Evolutionary conservation across 345 rosid genomes (phyloP), one percentile per base, ranked within the genome.

Genomic region (Corymbia maculata): DNA sequence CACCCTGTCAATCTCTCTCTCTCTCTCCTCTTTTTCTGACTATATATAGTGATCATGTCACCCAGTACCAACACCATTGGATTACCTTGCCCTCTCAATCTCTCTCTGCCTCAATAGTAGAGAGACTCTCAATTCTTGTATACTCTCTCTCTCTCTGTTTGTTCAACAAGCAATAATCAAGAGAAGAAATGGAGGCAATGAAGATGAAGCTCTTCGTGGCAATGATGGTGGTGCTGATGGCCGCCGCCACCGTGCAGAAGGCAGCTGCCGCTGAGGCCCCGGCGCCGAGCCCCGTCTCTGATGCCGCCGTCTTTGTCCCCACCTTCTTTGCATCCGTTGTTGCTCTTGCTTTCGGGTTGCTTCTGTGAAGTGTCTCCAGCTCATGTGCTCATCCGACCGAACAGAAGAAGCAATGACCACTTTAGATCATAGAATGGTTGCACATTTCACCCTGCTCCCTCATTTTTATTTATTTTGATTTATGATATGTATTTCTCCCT

Each of bases 201-300:
- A 90, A 86, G 89, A 85, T 88, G 87, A 88, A 66, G 59, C 44
- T 90, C 79, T 87, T 87, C 13, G 79, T 88, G 26, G 87, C 89
- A 24, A 11, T 88, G 86, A n/a, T 88, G 87, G 42, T 90, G 85
- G 88, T 86, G 75, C 42, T 88, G 50, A 68, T 89, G 86, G 85
- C 87, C 47, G n/a, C 80, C 17, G 86, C 90, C 64, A n/a, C 85
- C 87, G 79, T 82, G 84, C 88, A 87, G 59, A 75, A 52, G 52
- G 89, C 55, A 13, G 92, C 88, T 8, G 92, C 89, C 0, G 88
- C 86, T 26, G 89, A 87, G 6, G 91, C 89, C 64, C 92, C 92
- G 7, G 90, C 92, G 3, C 90, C 92, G 0, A 51, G 79, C 51
- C 92, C 92, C 9, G 59, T 89, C 85, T 88, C 92, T 16, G 90